Conservation (phyloP, 352 stramenopile genomes). For the Globisporangium canariense region DNA sequence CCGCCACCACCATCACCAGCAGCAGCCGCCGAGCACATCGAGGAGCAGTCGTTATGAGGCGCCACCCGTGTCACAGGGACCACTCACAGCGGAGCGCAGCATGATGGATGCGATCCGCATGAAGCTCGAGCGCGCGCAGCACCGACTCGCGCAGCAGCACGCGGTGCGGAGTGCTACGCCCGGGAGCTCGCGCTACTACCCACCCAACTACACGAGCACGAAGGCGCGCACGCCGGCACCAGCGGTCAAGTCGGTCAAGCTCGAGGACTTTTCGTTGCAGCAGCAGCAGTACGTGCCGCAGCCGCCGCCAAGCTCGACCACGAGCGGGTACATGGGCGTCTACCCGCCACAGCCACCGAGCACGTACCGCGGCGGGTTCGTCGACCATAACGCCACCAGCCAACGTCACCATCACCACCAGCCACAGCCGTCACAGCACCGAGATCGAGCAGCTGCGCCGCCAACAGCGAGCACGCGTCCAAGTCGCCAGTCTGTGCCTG, state of each 20-base stretch:
- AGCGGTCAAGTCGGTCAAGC: constrained; percentile 32
- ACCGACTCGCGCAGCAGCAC: constrained; percentile 38
- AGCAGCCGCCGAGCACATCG: neutral
- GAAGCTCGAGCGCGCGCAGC: constrained; percentile 63
- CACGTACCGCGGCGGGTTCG: neutral
- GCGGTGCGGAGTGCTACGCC: constrained; percentile 18
- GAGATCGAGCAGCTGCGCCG: constrained; percentile 9
- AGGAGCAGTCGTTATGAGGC: neutral
- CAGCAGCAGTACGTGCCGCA: constrained; percentile 16
- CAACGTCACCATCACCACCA: constrained; percentile 9
- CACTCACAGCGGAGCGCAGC: constrained; percentile 44
- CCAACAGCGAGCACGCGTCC: constrained; percentile 10
- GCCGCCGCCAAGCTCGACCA: constrained; percentile 15
- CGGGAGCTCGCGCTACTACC: constrained; percentile 33
- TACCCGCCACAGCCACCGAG: constrained; percentile 12
- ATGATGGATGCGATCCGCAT: constrained; percentile 74
- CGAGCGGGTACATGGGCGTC: constrained; percentile 22
- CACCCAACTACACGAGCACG: constrained; percentile 26
- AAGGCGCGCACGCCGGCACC: constrained; percentile 12
- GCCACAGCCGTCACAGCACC: constrained; percentile 10
- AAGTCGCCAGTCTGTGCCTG: constrained; percentile 18
- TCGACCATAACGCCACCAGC: constrained; percentile 4
- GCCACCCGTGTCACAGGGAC: neutral
- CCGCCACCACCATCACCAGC: neutral
- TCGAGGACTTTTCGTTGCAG: constrained; percentile 30